Evolutionary conservation across 202 grass and related monocot genomes (phyloP).

Genomic region (Hordeum pubiflorum): DNA sequence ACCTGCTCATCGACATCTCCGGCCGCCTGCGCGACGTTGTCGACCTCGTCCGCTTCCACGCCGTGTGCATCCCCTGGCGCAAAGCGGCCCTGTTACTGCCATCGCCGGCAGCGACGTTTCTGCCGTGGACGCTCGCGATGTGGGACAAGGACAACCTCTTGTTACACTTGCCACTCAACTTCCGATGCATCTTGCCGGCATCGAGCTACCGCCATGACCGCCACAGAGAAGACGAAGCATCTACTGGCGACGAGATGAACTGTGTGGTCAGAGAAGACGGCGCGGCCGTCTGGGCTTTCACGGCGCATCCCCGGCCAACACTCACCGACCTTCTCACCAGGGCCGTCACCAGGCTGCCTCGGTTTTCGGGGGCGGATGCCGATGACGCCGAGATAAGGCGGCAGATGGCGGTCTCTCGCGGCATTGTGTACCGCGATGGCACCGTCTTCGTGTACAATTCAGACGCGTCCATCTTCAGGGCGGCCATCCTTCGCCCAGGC

Average conservation of each 20-base stretch:
- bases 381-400: too few relatives aligned
- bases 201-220: not conserved
- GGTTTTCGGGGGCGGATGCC: not conserved
- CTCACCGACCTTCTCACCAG: not conserved
- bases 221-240: not conserved
- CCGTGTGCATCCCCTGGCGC: not conserved
- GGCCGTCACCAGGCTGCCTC: not conserved
- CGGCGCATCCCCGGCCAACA: not conserved
- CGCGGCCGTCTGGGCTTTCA: not conserved
- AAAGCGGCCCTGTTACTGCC: not conserved
- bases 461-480: not conserved
- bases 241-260: not conserved
- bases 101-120: not conserved
- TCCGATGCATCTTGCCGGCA: not conserved
- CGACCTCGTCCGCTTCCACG: not conserved
- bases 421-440: not conserved
- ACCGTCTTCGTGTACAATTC: not conserved
- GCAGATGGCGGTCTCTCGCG: not conserved
- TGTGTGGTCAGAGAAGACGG: not conserved
- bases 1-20: not conserved
- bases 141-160: not conserved
- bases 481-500: not conserved
- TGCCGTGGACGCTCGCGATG: not conserved
- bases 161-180: not conserved
- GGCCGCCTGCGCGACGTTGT: not conserved